Evolutionary conservation across 2,329 filamentous ascomycete species (phyloP), one percentile per base, ranked within the genome.

Genomic region (Nothophoma quercina): DNA sequence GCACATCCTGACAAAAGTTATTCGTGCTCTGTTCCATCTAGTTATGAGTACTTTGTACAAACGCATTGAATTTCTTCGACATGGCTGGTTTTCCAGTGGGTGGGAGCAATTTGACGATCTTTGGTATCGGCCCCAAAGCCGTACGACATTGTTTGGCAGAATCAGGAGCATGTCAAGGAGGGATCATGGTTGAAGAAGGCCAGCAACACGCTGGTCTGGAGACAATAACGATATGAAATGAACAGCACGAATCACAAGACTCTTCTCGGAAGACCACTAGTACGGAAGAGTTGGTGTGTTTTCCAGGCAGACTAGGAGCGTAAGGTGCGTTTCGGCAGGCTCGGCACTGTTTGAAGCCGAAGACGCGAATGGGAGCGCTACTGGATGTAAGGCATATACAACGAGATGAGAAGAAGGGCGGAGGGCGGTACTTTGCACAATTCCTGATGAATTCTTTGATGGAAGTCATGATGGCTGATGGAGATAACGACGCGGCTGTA

Each of bases 271-370:
- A 23, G 18, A 10, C 2, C 35, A 26, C 16, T 32, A 10, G 6
- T 30, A n/a, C 42, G 30, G 41, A 42, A 52, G 29, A 36, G 2
- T 10, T 5, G 10, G 4, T 30, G 13, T 19, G 30, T 34, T 16
- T 52, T 19, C 45, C 25, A 46, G 41, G 30, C 30, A 13, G 4
- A 36, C 30, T 41, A 45, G 18, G 19, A 36, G 28, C 30, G 4
- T 30, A 19, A 22, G 9, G 12, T 18, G 13, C 19, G 50, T 52
- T 52, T 42, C 42, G 26, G 34, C 19, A 35, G 36, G 36, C 42
- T 46, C 30, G 49, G 42, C 49, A 13, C 35, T 41, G 49, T 46
- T 22, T 41, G 35, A 36, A 42, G 36, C 19, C 32, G 30, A 38
- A 26, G 12, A 8, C 9, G 38, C 42, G 32, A 42, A 33, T 13